Evolutionary conservation across 805 yeast genomes (phyloP).

Genomic region (Komagataella pastoris): DNA sequence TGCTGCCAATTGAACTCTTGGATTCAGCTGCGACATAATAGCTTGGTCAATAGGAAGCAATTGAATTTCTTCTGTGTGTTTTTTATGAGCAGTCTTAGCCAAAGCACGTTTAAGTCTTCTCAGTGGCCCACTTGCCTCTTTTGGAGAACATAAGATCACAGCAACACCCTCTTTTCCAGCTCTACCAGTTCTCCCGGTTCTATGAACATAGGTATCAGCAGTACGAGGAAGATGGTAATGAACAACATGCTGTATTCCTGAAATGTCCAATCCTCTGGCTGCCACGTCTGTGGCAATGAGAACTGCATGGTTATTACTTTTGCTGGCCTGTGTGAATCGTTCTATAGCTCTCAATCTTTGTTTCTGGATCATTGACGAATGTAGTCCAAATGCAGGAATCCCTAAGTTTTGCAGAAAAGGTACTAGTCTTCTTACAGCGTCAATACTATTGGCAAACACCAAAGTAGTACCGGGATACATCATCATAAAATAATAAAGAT

Average conservation of each 20-base stretch:
- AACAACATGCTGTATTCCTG: constrained; percentile 71
- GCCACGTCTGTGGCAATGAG: constrained; percentile 86
- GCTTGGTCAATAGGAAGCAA: constrained; percentile 68
- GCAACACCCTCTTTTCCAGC: constrained; percentile 77
- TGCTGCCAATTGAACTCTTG: constrained; percentile 55
- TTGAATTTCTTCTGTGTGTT: constrained; percentile 32
- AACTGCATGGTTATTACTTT: constrained; percentile 28
- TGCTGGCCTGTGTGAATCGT: constrained; percentile 47
- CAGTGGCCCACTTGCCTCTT: constrained; percentile 83
- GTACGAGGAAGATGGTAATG: constrained; percentile 69
- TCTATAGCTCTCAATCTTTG: constrained; percentile 82
- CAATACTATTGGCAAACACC: constrained; percentile 92
- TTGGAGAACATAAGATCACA: constrained; percentile 80
- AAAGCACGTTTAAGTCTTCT: constrained; percentile 55
- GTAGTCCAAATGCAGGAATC: constrained; percentile 63
- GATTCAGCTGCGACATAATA: constrained; percentile 55
- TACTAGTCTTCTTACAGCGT: constrained; percentile 76
- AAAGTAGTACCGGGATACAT: constrained; percentile 83
- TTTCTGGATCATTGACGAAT: constrained; percentile 91
- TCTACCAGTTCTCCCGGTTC: constrained; percentile 96
- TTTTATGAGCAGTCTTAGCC: constrained; percentile 6
- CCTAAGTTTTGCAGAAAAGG: constrained; percentile 62
- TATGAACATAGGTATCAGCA: constrained; percentile 70
- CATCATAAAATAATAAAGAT: constrained; percentile 73
- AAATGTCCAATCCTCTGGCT: constrained; percentile 95